These are phyloP conservation scores for Linanthus parryae DNA, from an alignment of 148 eudicot species.

Conservation along the genomic window DNA sequence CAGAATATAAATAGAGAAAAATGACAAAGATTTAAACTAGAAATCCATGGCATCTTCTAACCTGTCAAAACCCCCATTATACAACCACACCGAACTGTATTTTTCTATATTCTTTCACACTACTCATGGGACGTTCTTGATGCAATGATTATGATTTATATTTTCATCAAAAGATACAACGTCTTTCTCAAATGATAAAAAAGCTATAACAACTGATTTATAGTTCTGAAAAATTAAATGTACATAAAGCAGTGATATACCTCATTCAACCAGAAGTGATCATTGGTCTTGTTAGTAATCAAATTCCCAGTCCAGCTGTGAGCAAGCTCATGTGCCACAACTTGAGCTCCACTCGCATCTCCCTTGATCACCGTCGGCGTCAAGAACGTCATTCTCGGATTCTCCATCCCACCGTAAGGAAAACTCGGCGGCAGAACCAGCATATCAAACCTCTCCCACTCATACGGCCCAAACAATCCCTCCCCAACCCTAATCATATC, in stretches of 20 bases:
- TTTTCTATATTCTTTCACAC: too few species aligned
- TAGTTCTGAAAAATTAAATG: background rate
- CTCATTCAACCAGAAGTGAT: slow-evolving; percentile 98
- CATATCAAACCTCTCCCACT: slow-evolving; percentile 98
- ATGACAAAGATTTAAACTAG: too few species aligned
- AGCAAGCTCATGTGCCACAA: slow-evolving; percentile 98
- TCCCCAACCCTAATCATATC: slow-evolving; percentile 95
- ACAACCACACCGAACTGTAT: too few species aligned
- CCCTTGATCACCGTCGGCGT: slow-evolving; percentile 97
- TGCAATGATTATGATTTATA: too few species aligned
- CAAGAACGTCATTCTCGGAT: slow-evolving; percentile 94
- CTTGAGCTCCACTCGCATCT: slow-evolving; percentile 91
- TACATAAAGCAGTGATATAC: slow-evolving; percentile 20
- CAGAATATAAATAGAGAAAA: too few species aligned
- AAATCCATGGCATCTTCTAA: too few species aligned
- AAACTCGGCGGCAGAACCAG: slow-evolving; percentile 94
- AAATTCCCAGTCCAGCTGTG: slow-evolving; percentile 99
- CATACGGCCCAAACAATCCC: slow-evolving; percentile 78
- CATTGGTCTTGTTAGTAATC: slow-evolving; percentile 90
- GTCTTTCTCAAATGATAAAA: too few species aligned
- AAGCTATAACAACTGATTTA: background rate
- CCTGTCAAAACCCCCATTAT: too few species aligned
- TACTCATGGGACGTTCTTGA: too few species aligned
- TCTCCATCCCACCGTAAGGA: slow-evolving; percentile 99
- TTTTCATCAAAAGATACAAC: too few species aligned